Base-by-base conservation (phyloP, 208 protist species). In the Trypanosoma cruzi region DNA sequence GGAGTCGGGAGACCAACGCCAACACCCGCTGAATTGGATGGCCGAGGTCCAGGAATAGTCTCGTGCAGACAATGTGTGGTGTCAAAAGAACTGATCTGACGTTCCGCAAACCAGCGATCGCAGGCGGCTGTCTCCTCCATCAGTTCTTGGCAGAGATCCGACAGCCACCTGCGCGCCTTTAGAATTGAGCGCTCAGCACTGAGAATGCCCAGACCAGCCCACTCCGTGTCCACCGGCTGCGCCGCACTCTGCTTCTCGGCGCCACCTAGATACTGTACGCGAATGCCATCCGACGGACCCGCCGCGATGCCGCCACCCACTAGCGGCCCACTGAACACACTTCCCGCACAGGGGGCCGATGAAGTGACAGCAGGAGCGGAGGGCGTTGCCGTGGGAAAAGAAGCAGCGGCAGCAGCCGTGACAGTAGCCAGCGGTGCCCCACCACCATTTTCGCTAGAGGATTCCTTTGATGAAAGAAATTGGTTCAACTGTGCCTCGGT, bases 51-150 rank as follows among this genome's bases (percentile, higher is more conserved):
- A 8, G 73, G 70, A 36, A 89, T 52, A 24, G 68, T 56, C 65
- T 95, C 84, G 34, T 83, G 68, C 31, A 95, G 68, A 1, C 84
- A 85, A 70, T 92, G 79, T 16, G 69, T 63, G 60, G 84, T 87
- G 65, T 90, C 85, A 71, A 88, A 93, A 52, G 64, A 74, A 13
- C 64, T 67, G 34, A 90, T 71, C 36, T 85, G 68, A 36, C 84
- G 80, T 20, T 71, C 77, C 16, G 52, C 65, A 36, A 93, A 82
- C 84, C 85, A 93, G 28, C 69, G 64, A 53, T 93, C 77, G 71
- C 82, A 89, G 65, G 78, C 68, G 44, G 86, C 79, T 16, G 93
- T 68, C 42, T 95, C 81, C 16, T 77, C 73, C 29, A 83, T 60
- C 7, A 95, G 67, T 24, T 52, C 64, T 36, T 73, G 68, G 69